Percentiles rank a stretch among this genome's conserved stretches.
These are phyloP conservation scores for Forsythia viridissima DNA, from an alignment of 257 asterid species.

Conservation along the genomic window DNA sequence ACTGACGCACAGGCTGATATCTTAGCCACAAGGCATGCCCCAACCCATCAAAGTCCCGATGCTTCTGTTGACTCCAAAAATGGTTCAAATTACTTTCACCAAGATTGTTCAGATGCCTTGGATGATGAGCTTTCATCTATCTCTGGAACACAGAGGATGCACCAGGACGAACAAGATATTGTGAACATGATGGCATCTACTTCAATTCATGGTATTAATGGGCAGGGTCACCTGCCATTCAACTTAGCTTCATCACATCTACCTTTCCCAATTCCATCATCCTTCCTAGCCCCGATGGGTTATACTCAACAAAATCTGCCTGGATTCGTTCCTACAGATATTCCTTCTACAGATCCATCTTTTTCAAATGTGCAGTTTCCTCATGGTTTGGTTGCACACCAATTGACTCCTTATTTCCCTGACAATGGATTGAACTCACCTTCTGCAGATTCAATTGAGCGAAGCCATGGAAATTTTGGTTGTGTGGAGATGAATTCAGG, in stretches of 20 bases:
- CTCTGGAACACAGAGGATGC: conserved; percentile 54
- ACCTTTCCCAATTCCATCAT: conserved; percentile 74
- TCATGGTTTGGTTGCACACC: conserved; percentile 64
- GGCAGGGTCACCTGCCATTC: conserved; percentile 67
- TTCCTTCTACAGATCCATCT: conserved; percentile 52
- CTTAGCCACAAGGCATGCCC: conserved; percentile 36
- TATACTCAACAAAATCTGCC: conserved; percentile 62
- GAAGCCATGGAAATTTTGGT: conserved; percentile 51
- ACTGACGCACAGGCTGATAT: conserved; percentile 62
- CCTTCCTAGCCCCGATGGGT: conserved; percentile 77
- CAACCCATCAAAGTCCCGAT: conserved; percentile 52
- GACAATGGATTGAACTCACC: conserved; percentile 52
- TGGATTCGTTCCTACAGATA: conserved; percentile 59
- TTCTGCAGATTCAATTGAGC: conserved; percentile 59
- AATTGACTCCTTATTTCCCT: conserved; percentile 59
- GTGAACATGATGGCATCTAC: conserved; percentile 88
- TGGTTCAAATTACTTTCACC: conserved; percentile 46
- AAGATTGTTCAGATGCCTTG: conserved; percentile 46
- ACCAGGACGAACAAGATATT: conserved; percentile 83
- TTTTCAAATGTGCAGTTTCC: conserved; percentile 59
- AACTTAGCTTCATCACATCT: conserved; percentile 62
- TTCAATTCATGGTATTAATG: conserved; percentile 70
- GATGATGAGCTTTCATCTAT: conserved; percentile 64
- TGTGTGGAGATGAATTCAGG: conserved; percentile 48
- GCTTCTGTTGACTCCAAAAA: conserved; percentile 47